Evolutionary conservation across 805 yeast genomes (phyloP), one percentile per base, ranked within the genome.

Genomic region (Saturnispora sanitii): DNA sequence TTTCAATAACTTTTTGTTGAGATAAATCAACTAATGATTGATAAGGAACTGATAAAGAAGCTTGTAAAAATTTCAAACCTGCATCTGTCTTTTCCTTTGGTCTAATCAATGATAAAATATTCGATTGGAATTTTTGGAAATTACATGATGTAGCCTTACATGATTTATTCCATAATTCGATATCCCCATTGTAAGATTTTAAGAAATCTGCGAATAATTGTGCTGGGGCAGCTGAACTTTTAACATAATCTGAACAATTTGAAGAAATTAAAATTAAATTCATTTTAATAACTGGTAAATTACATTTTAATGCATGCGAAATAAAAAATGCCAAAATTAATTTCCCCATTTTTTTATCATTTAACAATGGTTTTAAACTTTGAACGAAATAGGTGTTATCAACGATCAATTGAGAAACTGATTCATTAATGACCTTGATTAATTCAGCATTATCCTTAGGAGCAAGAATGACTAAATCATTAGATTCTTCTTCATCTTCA

Each of bases 321-420:
- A 81, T 74, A 51, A 85, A 67, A 48, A 79, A 82, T 0, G 87
- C 72, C 40, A 79, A 57, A 34, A 72, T 66, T 5, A 80, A 61
- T 42, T 73, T 70, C 13, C 79, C 80, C 33, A 71, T 54, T 44
- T 72, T 76, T 50, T 70, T 73, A 54, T 79, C 78, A 20, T 67
- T 64, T 4, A 71, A 51, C 22, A 64, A 37, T 9, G 47, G 45
- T 38, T 42, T 57, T 42, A 70, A 57, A 22, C 51, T 47, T 46
- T 60, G 44, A 41, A 67, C 55, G 44, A 75, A 57, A 50, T 73
- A 76, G 20, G 62, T 57, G 26, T 60, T 60, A 48, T 79, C 87
- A 46, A 77, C 57, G 17, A 65, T 60, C 41, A 72, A 66, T 42
- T 71, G 76, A 7, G 62, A 57, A 28, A 54, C 49, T 42, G 57